These are phyloP conservation scores for Pulveroboletus frians DNA, from an alignment of 768 basidiomycete genomes.

Conservation along the genomic window DNA sequence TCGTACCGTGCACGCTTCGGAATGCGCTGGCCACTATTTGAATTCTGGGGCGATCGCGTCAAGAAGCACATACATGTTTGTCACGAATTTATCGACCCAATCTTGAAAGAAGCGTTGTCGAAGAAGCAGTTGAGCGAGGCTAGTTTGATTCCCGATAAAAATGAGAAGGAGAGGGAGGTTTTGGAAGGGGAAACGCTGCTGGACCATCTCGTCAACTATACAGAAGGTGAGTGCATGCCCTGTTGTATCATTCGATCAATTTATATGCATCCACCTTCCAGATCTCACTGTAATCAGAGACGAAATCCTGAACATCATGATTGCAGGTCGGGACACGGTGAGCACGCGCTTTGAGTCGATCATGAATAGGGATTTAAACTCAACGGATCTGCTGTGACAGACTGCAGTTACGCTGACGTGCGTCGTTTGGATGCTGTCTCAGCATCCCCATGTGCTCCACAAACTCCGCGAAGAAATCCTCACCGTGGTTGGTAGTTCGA, in stretches of 20 bases:
- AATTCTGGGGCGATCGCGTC: slow-evolving; percentile 48
- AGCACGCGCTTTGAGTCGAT: neutral
- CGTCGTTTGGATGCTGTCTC: slow-evolving; percentile 23
- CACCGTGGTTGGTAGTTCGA: slow-evolving; percentile 22
- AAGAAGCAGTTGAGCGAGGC: slow-evolving; percentile 30
- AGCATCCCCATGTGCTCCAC: slow-evolving; percentile 24
- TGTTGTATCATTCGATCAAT: neutral
- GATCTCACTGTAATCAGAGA: slow-evolving; percentile 31
- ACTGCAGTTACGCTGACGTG: slow-evolving; percentile 30
- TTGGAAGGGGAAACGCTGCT: slow-evolving; percentile 27
- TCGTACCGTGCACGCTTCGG: slow-evolving; percentile 39
- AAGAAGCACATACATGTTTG: slow-evolving; percentile 43
- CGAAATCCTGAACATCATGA: slow-evolving; percentile 35
- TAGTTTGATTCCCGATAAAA: slow-evolving; percentile 14
- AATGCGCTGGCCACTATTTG: slow-evolving; percentile 45
- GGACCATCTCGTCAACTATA: slow-evolving; percentile 28
- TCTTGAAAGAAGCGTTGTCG: slow-evolving; percentile 44
- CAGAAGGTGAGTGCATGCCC: slow-evolving; percentile 18
- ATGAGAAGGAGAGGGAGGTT: slow-evolving; percentile 5
- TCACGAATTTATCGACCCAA: slow-evolving; percentile 48
- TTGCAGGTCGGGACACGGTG: slow-evolving; percentile 35
- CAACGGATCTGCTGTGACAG: slow-evolving; percentile 7
- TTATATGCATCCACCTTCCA: slow-evolving; percentile 2
- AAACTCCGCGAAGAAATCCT: slow-evolving; percentile 32
- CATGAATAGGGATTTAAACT: neutral